Evolutionary conservation across 2,329 filamentous ascomycete species (phyloP), one percentile per base, ranked within the genome.

Genomic region (Diaporthe amygdali): DNA sequence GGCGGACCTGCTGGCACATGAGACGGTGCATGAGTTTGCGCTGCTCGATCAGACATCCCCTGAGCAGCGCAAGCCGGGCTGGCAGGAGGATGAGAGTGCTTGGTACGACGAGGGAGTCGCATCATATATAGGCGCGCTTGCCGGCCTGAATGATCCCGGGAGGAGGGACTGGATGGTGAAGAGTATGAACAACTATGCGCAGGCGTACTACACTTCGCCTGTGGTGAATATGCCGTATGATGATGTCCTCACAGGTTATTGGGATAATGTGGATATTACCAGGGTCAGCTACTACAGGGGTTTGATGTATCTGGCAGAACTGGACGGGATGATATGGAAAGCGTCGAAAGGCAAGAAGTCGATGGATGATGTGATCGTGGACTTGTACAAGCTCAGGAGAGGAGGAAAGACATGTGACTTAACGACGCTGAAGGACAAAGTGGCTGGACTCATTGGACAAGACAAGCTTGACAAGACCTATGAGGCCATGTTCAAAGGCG

Each of bases 71-170:
- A 41, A 39, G 1, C 37, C 46, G 3, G 54, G 22, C 20, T 69
- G 55, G 54, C 34, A 63, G 37, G 67, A 69, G 47, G 44, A 69
- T 5, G 63, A 68, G 51, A 49, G 54, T 2, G 25, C 49, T 5
- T 72, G 70, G 72, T 72, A 74, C 37, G 47, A 30, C 17, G 72
- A 74, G 44, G 70, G 72, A 5, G 67, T 74, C 4, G 72, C 72
- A 22, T 52, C 44, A 2, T 74, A 70, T 64, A 49, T 72, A 1
- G 72, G 66, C 14, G 72, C 63, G 10, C 46, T 74, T 34, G 72
- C 56, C 17, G 67, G 67, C 6, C 34, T 74, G 25, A 56, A 64
- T 32, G 41, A 71, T 22, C 49, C 66, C 15, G 44, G 10, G 6
- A n/a, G 56, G 47, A 47, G 34, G 34, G 44, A 66, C 5, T 68